A percentile compares a stretch with the other conserved stretches of the same genome.
Evolutionary conservation across 345 rosid species (phyloP).

Genomic region (Mercurialis annua): DNA sequence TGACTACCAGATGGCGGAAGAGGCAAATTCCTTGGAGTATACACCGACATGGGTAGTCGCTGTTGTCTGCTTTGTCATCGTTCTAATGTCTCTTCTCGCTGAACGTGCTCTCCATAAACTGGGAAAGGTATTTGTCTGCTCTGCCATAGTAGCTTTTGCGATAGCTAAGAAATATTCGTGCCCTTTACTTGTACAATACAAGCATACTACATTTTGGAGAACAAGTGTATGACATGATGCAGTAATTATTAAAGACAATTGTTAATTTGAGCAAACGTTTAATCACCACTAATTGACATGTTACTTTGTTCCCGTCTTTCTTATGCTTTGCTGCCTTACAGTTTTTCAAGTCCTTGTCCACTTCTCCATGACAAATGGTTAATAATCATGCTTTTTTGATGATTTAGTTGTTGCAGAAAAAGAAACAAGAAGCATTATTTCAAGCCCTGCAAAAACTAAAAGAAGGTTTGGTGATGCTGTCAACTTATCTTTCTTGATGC

Average conservation of each 20-base stretch:
- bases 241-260: too few relatives aligned
- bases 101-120: slow-evolving; percentile 69
- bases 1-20: slow-evolving; percentile 9
- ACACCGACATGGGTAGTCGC: slow-evolving; percentile 90
- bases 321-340: neutral
- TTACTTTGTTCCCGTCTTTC: neutral
- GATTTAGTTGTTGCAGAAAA: slow-evolving; percentile 50
- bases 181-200: neutral
- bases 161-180: neutral
- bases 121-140: slow-evolving; percentile 57
- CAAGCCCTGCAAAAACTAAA: slow-evolving; percentile 76
- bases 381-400: neutral
- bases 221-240: too few relatives aligned
- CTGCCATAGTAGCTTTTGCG: neutral
- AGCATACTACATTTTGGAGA: too few relatives aligned
- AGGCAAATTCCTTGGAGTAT: slow-evolving; percentile 44
- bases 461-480: slow-evolving; percentile 49
- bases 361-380: neutral
- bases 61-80: slow-evolving; percentile 62
- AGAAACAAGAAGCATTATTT: slow-evolving; percentile 51
- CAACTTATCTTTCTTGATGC: neutral
- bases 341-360: too few relatives aligned
- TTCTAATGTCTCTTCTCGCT: slow-evolving; percentile 57
- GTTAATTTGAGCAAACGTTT: too few relatives aligned
- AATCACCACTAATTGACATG: neutral